Base-by-base conservation (phyloP, 2,329 filamentous ascomycete genomes). In the Monosporascus sp. region DNA sequence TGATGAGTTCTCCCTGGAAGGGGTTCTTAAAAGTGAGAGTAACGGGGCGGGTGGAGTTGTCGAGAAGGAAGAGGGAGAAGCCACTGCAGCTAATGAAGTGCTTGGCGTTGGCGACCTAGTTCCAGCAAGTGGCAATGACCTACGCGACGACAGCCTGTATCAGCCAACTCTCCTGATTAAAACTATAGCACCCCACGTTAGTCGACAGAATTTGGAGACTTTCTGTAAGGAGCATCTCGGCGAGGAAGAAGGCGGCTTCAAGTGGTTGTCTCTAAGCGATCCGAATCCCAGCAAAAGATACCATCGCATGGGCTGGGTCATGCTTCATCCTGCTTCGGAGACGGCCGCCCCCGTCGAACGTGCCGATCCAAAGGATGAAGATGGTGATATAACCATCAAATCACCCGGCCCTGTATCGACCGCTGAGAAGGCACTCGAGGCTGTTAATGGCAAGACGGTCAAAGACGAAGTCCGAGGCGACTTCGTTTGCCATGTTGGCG, bases 241-340 rank as follows among this genome's bases (percentile, higher is more conserved):
- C 15, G 92, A 97, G 64, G 87, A 86, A 47, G 87, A 94, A 59
- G 92, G 92, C 50, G 93, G 93, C 2, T 97, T 94, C 75, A 95
- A 93, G 68, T 97, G 93, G 86, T 78, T 99, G 5, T 97, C 93
- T 37, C 80, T 99, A 49, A 97, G 92, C 61, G 94, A 99, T 64
- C 94, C 94, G 0, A 99, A 99, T 66, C 94, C 94, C 2, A 88
- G 91, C 65, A 99, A 99, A 74, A 88, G 96, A 58, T 99, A 92
- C 66, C 94, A 99, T 68, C 87, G 94, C 22, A 97, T 99, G 70
- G 94, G 94, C 22, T 99, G 95, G 93, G 95, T 99, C 56, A 94
- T 97, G 81, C 80, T 99, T 9, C 88, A 97, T 65, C 88, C 91
- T 17, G 84, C 84, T 15, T 79, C 87, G 1, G 89, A 95, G 52